Percentiles rank a stretch among this genome's conserved stretches.
phyloP scores from a whole-genome alignment of 2,329 filamentous ascomycete species.

The Fusarium guadeloupense region DNA sequence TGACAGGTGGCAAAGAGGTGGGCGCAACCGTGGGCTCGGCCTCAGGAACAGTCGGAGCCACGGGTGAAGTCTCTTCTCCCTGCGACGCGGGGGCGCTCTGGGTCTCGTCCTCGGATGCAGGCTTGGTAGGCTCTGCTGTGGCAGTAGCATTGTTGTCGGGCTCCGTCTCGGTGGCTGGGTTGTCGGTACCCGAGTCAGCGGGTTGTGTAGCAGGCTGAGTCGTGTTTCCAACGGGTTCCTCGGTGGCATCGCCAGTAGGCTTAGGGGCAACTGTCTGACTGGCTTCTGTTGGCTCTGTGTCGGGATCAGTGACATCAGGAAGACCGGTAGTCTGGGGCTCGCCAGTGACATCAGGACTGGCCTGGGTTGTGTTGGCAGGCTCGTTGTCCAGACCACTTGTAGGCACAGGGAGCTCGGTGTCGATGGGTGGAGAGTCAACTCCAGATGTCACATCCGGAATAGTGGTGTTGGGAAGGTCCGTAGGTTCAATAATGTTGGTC shows the following conservation, averaged over 20 bases:
- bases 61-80: not conserved
- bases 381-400: conserved; percentile 12
- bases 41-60: not conserved
- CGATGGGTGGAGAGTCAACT: conserved; percentile 5
- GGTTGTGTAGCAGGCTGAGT: conserved; percentile 26
- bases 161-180: conserved; percentile 23
- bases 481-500: conserved; percentile 8
- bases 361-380: conserved; percentile 16
- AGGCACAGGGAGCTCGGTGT: conserved; percentile 10
- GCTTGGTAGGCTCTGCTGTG: conserved; percentile 21
- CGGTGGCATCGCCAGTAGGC: conserved; percentile 9
- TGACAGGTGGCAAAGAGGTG: conserved; percentile 19
- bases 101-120: conserved; percentile 9
- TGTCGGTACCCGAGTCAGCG: conserved; percentile 5
- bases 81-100: conserved; percentile 6
- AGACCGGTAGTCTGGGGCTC: conserved; percentile 24
- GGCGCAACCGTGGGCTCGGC: conserved; percentile 17
- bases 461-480: conserved; percentile 19
- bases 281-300: conserved; percentile 2
- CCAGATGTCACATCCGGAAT: conserved; percentile 16
- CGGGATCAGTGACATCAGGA: not conserved
- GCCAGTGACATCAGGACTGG: conserved; percentile 1
- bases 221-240: conserved; percentile 6
- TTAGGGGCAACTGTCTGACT: conserved; percentile 10
- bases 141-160: conserved; percentile 26